Evolutionary conservation across 2,329 filamentous ascomycete genomes (phyloP).

Genomic region (Pseudogymnoascus sp.): DNA sequence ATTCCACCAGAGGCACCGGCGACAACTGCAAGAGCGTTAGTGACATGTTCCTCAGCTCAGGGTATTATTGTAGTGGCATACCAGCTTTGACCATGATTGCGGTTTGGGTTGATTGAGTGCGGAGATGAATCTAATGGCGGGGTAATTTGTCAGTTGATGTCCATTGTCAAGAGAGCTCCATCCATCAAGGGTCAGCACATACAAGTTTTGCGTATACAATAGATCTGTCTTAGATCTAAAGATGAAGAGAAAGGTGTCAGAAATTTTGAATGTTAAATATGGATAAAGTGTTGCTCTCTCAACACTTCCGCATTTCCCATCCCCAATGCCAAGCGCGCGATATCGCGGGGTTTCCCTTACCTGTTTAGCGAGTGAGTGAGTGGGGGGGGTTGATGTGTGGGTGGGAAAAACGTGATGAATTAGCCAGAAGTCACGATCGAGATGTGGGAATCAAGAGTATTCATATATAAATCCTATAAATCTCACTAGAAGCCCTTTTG

Average conservation of each 20-base stretch:
- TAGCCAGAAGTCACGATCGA: background rate
- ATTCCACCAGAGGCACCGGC: constrained; percentile 97
- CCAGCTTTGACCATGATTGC: constrained; percentile 54
- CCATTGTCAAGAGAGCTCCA: background rate
- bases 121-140: constrained; percentile 10
- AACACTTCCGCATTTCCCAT: background rate
- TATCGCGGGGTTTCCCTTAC: constrained; percentile 7
- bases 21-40: constrained; percentile 51
- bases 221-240: background rate
- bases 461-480: background rate
- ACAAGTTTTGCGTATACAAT: background rate
- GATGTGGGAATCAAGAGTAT: background rate
- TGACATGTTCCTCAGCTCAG: background rate
- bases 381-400: background rate
- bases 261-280: background rate
- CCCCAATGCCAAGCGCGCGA: constrained; percentile 5
- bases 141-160: constrained; percentile 10
- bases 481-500: background rate
- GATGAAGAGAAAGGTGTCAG: background rate
- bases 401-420: background rate
- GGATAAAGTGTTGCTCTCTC: background rate
- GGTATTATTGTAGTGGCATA: constrained; percentile 29
- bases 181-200: background rate
- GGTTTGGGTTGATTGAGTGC: constrained; percentile 14
- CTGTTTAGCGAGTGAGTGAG: background rate